Conservation (phyloP, 1,284 basidiomycete genomes). For the Sporisorium graminicola region DNA sequence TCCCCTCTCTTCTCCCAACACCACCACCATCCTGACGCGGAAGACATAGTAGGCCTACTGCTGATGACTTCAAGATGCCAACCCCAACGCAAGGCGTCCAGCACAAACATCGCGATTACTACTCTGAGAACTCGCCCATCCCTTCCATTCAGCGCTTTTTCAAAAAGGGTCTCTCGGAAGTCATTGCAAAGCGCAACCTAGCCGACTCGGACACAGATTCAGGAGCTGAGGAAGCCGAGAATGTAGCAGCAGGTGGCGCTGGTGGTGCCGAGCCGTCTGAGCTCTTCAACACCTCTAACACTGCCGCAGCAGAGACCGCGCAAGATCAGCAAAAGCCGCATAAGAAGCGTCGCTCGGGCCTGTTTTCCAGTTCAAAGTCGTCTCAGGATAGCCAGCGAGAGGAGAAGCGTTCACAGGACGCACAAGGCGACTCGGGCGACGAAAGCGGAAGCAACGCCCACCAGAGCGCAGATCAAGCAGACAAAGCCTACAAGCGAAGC, state of each 20-base stretch:
- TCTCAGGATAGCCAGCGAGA: slow-evolving; percentile 8
- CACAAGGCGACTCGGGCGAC: not conserved
- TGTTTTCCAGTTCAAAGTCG: slow-evolving; percentile 15
- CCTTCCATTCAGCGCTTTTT: slow-evolving; percentile 54
- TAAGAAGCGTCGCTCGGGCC: slow-evolving; percentile 3
- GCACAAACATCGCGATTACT: slow-evolving; percentile 41
- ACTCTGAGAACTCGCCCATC: slow-evolving; percentile 39
- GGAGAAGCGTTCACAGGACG: not conserved
- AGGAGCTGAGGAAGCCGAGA: slow-evolving; percentile 2
- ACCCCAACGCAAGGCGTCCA: slow-evolving; percentile 14
- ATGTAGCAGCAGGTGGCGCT: not conserved
- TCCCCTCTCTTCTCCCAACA: not conserved
- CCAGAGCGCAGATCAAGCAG: slow-evolving; percentile 13
- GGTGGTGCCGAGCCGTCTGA: slow-evolving; percentile 2
- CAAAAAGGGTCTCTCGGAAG: slow-evolving; percentile 40
- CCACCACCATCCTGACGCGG: not conserved
- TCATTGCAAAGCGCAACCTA: slow-evolving; percentile 33
- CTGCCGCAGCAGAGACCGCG: not conserved
- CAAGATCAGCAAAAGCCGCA: not conserved
- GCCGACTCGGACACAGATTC: slow-evolving; percentile 36
- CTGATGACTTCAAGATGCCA: slow-evolving; percentile 1
- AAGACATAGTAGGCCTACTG: too few species aligned
- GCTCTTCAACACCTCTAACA: not conserved
- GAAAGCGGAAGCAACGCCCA: slow-evolving; percentile 5
- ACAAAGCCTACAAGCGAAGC: slow-evolving; percentile 20